These are phyloP conservation scores for Neofusicoccum laricinum DNA, from an alignment of 2,329 filamentous ascomycete genomes.

Conservation along the genomic window DNA sequence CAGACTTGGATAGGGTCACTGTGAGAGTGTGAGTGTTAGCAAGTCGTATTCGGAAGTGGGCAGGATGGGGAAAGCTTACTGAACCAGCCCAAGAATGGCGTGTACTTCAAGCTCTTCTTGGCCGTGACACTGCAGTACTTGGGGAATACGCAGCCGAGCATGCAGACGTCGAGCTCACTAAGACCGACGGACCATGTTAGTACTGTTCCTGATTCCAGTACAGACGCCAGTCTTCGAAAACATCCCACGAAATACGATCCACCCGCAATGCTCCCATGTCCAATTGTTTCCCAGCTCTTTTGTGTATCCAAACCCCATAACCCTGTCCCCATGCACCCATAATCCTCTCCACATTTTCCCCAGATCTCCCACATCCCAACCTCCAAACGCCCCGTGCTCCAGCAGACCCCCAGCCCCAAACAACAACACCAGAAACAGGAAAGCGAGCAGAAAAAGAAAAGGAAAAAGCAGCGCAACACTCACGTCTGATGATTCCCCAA, in stretches of 20 bases:
- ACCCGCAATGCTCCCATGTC: no score
- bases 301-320: no score
- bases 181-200: conserved; percentile 19
- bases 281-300: neutral
- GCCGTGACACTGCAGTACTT: conserved; percentile 90
- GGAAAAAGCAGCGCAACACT: conserved; percentile 22
- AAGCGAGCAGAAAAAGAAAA: neutral
- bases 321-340: neutral
- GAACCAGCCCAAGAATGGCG: conserved; percentile 92
- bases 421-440: neutral
- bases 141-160: conserved; percentile 87
- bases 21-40: conserved; percentile 28
- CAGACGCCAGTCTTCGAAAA: neutral
- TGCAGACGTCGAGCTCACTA: conserved; percentile 82
- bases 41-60: neutral
- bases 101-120: conserved; percentile 75
- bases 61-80: conserved; percentile 44
- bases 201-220: neutral
- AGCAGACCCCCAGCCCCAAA: neutral
- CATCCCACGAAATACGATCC: no score
- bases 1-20: conserved; percentile 72
- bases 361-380: conserved; percentile 4
- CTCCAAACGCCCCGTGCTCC: neutral
- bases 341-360: neutral
- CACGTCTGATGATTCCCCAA: conserved; percentile 89